These are phyloP conservation scores for Wickerhamomyces alni DNA, from an alignment of 805 yeast genomes.

Conservation along the genomic window DNA sequence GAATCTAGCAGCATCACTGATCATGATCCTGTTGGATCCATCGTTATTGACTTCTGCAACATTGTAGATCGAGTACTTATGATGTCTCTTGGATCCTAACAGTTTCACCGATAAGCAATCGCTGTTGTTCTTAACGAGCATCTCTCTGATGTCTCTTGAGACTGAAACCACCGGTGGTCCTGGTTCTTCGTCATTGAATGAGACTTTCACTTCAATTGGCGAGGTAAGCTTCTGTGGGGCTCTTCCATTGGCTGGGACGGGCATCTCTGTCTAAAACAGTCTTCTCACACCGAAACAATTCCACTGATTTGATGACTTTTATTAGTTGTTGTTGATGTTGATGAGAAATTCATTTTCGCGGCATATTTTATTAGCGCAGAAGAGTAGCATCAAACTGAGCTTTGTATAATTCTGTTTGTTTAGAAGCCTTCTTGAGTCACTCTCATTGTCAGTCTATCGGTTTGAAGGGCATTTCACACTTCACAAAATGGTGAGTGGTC, in stretches of 20 bases:
- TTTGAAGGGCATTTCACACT: neutral
- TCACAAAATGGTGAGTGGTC: neutral
- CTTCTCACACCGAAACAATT: too few relatives aligned
- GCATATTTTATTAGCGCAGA: too few relatives aligned
- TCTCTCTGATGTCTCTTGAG: slow-evolving; percentile 3
- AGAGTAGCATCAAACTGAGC: too few relatives aligned
- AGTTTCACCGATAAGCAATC: slow-evolving; percentile 15
- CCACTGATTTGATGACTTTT: too few relatives aligned
- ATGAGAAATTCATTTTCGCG: too few relatives aligned
- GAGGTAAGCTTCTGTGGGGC: too few relatives aligned
- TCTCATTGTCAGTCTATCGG: neutral
- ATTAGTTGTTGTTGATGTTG: too few relatives aligned
- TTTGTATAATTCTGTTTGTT: too few relatives aligned
- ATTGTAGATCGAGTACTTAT: slow-evolving; percentile 4
- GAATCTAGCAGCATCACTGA: slow-evolving; percentile 10
- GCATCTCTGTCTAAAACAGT: too few relatives aligned
- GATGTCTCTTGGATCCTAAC: slow-evolving; percentile 8
- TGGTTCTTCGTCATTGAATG: neutral
- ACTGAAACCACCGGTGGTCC: neutral
- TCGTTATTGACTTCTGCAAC: slow-evolving; percentile 5
- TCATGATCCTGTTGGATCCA: slow-evolving; percentile 5
- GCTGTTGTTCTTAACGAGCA: neutral
- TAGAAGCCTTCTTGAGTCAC: too few relatives aligned
- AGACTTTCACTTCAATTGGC: neutral
- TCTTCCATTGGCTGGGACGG: too few relatives aligned